Percentiles rank a stretch among this genome's conserved stretches.
Conservation (phyloP, 441 rosid species). For the Euphorbia schlechtendalii region DNA sequence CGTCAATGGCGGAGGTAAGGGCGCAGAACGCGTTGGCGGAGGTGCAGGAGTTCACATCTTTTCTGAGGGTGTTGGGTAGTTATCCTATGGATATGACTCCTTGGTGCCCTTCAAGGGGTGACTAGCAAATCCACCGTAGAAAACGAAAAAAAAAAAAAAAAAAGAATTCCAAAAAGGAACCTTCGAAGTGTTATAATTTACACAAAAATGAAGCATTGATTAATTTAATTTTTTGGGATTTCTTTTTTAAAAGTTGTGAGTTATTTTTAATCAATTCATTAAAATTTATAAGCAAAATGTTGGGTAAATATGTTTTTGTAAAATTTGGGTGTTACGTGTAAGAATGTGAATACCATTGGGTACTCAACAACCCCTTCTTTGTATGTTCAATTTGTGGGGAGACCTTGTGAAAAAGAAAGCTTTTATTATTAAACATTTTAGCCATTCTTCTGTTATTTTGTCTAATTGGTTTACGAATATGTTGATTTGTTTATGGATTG, state of each 20-base stretch:
- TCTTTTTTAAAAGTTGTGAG: slow-evolving; percentile 4
- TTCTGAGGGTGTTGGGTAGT: slow-evolving; percentile 89
- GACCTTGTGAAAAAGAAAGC: not conserved
- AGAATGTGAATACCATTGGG: slow-evolving; percentile 14
- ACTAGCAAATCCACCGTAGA: slow-evolving; percentile 11
- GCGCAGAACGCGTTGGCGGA: slow-evolving; percentile 94
- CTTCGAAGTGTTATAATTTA: slow-evolving; percentile 3
- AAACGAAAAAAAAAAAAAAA: not conserved
- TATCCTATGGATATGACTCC: slow-evolving; percentile 99
- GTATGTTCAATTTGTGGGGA: slow-evolving; percentile 2
- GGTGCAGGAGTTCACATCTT: slow-evolving; percentile 94
- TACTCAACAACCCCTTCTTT: slow-evolving; percentile 3
- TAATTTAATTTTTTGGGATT: slow-evolving; percentile 6
- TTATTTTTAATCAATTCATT: slow-evolving; percentile 5
- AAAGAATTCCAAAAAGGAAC: not conserved
- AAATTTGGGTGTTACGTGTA: slow-evolving; percentile 6
- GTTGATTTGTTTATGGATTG: not conserved
- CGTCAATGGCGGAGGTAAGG: slow-evolving; percentile 88
- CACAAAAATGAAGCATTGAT: not conserved
- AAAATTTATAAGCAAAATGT: not conserved
- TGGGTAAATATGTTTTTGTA: slow-evolving; percentile 13
- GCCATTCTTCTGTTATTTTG: not conserved
- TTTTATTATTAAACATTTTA: not conserved
- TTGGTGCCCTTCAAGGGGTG: slow-evolving; percentile 52
- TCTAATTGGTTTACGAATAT: not conserved